phyloP scores from a whole-genome alignment of 805 yeast species.

The Kodamaea leandrae region DNA sequence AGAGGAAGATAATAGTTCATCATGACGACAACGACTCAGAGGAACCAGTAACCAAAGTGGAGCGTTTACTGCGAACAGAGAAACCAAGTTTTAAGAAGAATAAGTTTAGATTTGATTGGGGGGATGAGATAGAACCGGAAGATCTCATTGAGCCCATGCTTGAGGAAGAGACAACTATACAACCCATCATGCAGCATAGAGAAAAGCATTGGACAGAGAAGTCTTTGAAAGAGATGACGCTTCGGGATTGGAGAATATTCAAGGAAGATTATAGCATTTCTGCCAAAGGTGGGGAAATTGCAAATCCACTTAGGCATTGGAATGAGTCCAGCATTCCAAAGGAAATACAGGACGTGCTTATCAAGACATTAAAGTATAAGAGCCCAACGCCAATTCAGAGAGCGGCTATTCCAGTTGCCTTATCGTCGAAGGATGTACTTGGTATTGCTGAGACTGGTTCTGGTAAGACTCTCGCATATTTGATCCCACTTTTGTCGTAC shows the following conservation, averaged over 20 bases:
- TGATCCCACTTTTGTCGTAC: constrained; percentile 67
- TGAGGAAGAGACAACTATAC: constrained; percentile 9
- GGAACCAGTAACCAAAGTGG: neutral
- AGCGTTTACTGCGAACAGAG: constrained; percentile 2
- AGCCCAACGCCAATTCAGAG: constrained; percentile 91
- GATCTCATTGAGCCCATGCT: constrained; percentile 39
- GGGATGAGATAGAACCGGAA: constrained; percentile 56
- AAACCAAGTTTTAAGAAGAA: constrained; percentile 8
- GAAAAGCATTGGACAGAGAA: constrained; percentile 68
- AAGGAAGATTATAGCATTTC: constrained; percentile 72
- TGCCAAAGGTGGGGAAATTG: constrained; percentile 43
- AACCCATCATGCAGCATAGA: constrained; percentile 14
- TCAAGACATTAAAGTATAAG: constrained; percentile 40
- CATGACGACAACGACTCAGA: constrained; percentile 1
- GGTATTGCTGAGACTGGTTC: constrained; percentile 98
- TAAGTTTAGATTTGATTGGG: constrained; percentile 71
- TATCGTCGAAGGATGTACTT: constrained; percentile 60
- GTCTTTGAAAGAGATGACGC: constrained; percentile 59
- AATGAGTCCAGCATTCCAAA: constrained; percentile 53
- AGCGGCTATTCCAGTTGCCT: constrained; percentile 75
- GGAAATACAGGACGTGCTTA: constrained; percentile 29
- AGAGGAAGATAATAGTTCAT: too few species aligned
- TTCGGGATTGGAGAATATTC: constrained; percentile 87
- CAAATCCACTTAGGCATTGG: constrained; percentile 75
- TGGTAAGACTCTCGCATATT: constrained; percentile 86